A percentile compares a stretch with the other conserved stretches of the same genome.
These are phyloP conservation scores for Termitomyces sp. DNA, from an alignment of 768 basidiomycete species.

Conservation along the genomic window DNA sequence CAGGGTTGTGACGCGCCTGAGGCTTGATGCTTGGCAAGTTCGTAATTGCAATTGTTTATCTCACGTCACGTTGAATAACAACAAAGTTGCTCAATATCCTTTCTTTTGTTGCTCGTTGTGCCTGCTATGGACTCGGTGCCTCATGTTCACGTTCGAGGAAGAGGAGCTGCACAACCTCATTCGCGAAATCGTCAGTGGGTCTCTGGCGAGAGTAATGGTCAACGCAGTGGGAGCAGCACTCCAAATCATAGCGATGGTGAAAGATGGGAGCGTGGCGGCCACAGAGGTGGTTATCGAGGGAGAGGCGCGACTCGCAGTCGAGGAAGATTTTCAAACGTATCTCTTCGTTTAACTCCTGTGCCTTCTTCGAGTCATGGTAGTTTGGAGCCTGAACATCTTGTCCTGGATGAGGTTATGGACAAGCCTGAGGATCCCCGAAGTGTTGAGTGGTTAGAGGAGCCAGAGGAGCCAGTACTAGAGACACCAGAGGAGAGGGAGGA, in stretches of 20 bases:
- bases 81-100: background rate
- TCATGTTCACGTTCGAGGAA: conserved; percentile 13
- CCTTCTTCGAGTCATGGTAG: conserved; percentile 7
- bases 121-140: conserved; percentile 16
- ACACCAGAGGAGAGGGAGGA: conserved; percentile 58
- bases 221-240: conserved; percentile 27
- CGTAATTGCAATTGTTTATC: conserved; percentile 1
- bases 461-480: conserved; percentile 49
- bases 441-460: conserved; percentile 20
- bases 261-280: conserved; percentile 59
- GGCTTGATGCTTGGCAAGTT: background rate
- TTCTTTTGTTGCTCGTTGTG: background rate
- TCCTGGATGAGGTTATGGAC: conserved; percentile 26
- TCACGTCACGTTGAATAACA: conserved; percentile 3
- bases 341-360: conserved; percentile 27
- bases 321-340: conserved; percentile 35
- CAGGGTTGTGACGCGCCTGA: background rate
- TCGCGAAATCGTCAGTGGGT: conserved; percentile 62
- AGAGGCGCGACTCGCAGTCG: conserved; percentile 26
- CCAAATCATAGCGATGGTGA: conserved; percentile 40
- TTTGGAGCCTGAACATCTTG: conserved; percentile 20
- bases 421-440: conserved; percentile 26
- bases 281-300: conserved; percentile 42
- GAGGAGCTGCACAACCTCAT: conserved; percentile 22
- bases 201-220: conserved; percentile 33